Evolutionary conservation across 495 filamentous ascomycete genomes (phyloP), one percentile per base, ranked within the genome.

Genomic region (Endocarpon pusillum): DNA sequence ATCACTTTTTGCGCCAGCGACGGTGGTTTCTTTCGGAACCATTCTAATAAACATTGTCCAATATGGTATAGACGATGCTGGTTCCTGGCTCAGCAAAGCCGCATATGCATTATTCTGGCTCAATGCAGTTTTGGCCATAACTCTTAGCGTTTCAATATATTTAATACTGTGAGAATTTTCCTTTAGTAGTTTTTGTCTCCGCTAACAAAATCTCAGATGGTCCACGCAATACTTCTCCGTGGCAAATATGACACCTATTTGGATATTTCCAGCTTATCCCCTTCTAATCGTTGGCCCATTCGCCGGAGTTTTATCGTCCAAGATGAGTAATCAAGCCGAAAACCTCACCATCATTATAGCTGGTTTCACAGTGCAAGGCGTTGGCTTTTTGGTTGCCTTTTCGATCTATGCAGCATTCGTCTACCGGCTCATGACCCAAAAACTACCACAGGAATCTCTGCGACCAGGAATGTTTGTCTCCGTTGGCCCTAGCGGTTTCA

Each of bases 221-320:
- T 75, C 71, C 19, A 77, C 73, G 1, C 66, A 71, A 42, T 70
- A 75, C 16, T 87, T 86, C 44, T 84, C 82, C 2, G 81, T 92
- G 21, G 71, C 74, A 14, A 72, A 75, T 21, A 92, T 92, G 83
- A 92, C 83, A 0, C 83, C 83, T 0, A 72, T 87, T 30, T 92
- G 82, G 83, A 84, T 92, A 21, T 92, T 92, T 39, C 83, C 83
- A 0, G 82, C 80, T 1, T 92, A 92, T 42, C 83, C 83, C 0
- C 68, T 91, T 36, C 68, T 92, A 4, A 70, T 92, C 0, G 67
- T 78, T 3, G 83, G 79, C 5, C 81, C 82, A 0, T 71, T 80
- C 48, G 81, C 79, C 30, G 66, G 66, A 7, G 67, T 75, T 28
- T 58, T 92, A 10, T 68, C 75, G 47, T 47, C 41, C 25, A 57